Evolutionary conservation across 2,329 filamentous ascomycete genomes (phyloP).

Genomic region (Pezicula carpinea): DNA sequence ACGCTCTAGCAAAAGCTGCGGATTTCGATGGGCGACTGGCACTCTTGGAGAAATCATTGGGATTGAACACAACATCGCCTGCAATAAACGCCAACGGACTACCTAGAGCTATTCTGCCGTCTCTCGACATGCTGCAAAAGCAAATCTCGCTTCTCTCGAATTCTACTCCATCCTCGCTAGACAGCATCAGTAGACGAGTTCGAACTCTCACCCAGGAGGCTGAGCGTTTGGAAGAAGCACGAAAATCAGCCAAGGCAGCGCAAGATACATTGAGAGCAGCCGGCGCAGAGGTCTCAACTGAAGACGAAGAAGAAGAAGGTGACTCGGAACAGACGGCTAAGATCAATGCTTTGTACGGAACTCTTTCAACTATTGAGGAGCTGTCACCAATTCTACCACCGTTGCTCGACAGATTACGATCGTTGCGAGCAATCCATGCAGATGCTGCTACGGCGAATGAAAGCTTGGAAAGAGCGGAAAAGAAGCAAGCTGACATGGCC

Average conservation of each 20-base stretch:
- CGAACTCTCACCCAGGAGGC: constrained; percentile 68
- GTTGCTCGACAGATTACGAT: constrained; percentile 79
- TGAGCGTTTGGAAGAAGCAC: constrained; percentile 63
- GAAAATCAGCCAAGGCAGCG: constrained; percentile 56
- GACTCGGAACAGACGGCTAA: constrained; percentile 74
- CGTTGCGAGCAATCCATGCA: constrained; percentile 77
- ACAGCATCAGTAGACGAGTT: constrained; percentile 65
- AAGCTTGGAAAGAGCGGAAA: constrained; percentile 72
- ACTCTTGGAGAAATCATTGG: constrained; percentile 74
- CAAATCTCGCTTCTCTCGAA: constrained; percentile 73
- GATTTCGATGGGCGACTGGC: constrained; percentile 82
- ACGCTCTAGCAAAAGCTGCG: constrained; percentile 73
- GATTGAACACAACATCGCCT: constrained; percentile 67
- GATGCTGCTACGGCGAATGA: constrained; percentile 79
- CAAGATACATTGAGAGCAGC: constrained; percentile 51
- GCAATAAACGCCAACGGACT: constrained; percentile 53
- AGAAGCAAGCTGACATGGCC: constrained; percentile 75
- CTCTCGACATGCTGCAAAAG: constrained; percentile 73
- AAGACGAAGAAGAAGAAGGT: constrained; percentile 45
- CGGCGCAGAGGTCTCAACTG: constrained; percentile 29
- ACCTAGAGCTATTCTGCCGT: constrained; percentile 71
- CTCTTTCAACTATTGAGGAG: constrained; percentile 81
- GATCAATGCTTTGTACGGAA: constrained; percentile 86
- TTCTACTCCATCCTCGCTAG: constrained; percentile 67
- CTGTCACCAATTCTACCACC: constrained; percentile 80